phyloP scores from a whole-genome alignment of 2,329 filamentous ascomycete species.

The Pseudopithomyces chartarum region DNA sequence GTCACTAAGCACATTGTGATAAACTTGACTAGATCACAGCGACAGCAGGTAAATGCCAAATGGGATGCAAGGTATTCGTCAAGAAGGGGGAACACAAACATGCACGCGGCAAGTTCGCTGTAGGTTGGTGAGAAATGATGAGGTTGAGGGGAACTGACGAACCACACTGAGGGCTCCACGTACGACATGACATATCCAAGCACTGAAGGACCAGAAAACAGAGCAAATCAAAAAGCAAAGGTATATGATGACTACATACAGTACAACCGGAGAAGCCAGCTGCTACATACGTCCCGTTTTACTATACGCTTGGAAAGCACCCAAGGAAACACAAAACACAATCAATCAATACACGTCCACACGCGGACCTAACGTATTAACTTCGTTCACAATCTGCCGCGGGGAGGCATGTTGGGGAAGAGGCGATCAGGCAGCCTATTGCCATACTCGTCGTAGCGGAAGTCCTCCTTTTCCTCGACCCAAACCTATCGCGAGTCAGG shows the following conservation, averaged over 20 bases:
- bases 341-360: neutral
- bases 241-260: neutral
- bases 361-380: neutral
- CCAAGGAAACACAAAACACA: neutral
- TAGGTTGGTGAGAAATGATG: too few relatives aligned
- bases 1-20: too few relatives aligned
- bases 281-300: constrained; percentile 3
- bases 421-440: constrained; percentile 39
- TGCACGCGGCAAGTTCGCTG: too few relatives aligned
- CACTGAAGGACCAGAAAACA: neutral
- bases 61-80: too few relatives aligned
- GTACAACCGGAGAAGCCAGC: neutral
- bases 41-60: too few relatives aligned
- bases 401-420: constrained; percentile 30
- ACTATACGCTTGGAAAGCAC: neutral
- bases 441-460: constrained; percentile 41
- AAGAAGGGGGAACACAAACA: too few relatives aligned
- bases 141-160: too few relatives aligned
- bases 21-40: too few relatives aligned
- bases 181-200: neutral
- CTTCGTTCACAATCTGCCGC: constrained; percentile 33
- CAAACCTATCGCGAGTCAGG: constrained; percentile 31
- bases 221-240: neutral
- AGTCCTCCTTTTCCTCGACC: constrained; percentile 45
- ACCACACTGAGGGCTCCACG: too few relatives aligned